Conservation (phyloP, 192 early-diverging fungal genomes). For the Pilobolus umbonatus region DNA sequence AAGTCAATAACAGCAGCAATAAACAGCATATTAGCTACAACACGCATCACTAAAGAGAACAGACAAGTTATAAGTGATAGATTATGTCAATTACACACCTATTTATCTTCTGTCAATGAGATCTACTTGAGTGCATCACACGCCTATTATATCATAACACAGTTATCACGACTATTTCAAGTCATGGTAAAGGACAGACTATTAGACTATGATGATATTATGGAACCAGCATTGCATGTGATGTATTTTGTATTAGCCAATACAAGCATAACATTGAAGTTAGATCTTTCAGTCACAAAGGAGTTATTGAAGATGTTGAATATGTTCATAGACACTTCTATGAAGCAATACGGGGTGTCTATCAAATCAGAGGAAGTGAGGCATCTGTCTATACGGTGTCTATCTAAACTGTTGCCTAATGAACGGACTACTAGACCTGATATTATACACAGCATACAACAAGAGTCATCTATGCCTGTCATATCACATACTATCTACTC, state of each 20-base stretch:
- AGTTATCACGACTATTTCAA: not conserved
- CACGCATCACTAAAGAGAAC: too few relatives aligned
- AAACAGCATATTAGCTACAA: not conserved
- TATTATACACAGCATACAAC: slow-evolving; percentile 4
- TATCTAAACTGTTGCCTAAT: slow-evolving; percentile 18
- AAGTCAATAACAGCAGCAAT: not conserved
- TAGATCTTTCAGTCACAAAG: not conserved
- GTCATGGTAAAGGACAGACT: not conserved
- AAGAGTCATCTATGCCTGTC: slow-evolving; percentile 6
- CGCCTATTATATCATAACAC: too few relatives aligned
- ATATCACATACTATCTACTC: slow-evolving; percentile 15
- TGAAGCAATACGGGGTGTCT: not conserved
- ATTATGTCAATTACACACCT: not conserved
- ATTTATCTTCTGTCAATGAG: not conserved
- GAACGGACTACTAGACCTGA: not conserved
- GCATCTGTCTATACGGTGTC: slow-evolving; percentile 18
- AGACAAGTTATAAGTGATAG: too few relatives aligned
- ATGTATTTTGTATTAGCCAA: slow-evolving; percentile 12
- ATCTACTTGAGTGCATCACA: too few relatives aligned
- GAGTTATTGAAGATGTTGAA: slow-evolving; percentile 4
- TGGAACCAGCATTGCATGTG: not conserved
- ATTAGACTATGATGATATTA: not conserved
- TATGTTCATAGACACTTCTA: not conserved
- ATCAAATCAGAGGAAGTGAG: slow-evolving; percentile 30
- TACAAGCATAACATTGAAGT: not conserved